Conservation (phyloP, 78 protist genomes). For the Fonticula alba region DNA sequence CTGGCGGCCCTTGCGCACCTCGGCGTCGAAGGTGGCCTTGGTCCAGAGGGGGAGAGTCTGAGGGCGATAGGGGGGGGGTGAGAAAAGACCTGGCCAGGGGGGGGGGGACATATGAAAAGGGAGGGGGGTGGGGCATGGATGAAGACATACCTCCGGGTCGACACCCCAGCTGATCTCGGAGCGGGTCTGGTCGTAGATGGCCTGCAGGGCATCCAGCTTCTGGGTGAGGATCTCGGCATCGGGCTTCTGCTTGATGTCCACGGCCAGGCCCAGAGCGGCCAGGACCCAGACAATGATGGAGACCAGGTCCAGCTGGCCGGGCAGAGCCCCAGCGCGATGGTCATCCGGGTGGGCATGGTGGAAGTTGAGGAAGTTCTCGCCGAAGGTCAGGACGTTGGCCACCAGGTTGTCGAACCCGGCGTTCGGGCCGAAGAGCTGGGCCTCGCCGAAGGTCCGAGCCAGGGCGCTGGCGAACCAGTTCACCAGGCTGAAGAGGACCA, state of each 20-base stretch:
- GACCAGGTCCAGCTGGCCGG: not conserved
- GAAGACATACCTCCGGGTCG: not conserved
- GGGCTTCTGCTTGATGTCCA: not conserved
- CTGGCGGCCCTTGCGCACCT: not conserved
- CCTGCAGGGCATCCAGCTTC: not conserved
- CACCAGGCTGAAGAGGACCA: constrained; percentile 9
- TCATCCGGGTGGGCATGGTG: not conserved
- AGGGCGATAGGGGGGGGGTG: no score
- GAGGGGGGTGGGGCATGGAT: no score
- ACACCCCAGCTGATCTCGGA: not conserved
- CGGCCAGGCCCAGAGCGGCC: not conserved
- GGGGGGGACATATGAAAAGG: no score
- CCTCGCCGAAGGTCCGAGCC: constrained; percentile 19
- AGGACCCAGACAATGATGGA: not conserved
- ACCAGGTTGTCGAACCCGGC: not conserved
- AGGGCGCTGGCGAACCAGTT: constrained; percentile 16
- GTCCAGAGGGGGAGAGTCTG: no score
- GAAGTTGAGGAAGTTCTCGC: constrained; percentile 1
- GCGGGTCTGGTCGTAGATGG: not conserved
- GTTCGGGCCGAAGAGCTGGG: not conserved
- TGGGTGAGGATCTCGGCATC: not conserved
- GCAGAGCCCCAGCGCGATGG: not conserved
- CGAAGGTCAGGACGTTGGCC: not conserved
- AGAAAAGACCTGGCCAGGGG: no score
- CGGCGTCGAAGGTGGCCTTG: no score